Percentiles rank a stretch among this genome's conserved stretches.
phyloP scores from a whole-genome alignment of 345 rosid genomes.

The Isatis tinctoria region DNA sequence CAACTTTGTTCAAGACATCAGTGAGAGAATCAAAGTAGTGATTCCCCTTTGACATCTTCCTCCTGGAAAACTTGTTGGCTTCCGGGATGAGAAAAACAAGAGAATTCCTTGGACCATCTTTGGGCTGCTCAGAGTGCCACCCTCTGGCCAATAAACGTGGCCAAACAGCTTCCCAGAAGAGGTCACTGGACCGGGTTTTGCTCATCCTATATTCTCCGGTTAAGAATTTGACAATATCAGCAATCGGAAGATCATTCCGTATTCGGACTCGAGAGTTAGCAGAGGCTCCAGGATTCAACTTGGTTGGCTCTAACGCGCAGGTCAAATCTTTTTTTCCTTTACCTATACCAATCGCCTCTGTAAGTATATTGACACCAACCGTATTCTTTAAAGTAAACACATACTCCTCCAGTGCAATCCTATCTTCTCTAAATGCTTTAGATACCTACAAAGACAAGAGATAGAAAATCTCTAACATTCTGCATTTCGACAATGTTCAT shows the following conservation, averaged over 20 bases:
- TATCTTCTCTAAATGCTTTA: conserved; percentile 54
- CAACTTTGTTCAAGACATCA: conserved; percentile 65
- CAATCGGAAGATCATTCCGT: conserved; percentile 60
- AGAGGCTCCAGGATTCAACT: conserved; percentile 40
- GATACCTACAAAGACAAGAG: conserved; percentile 38
- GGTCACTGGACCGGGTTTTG: conserved; percentile 71
- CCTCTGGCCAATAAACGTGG: conserved; percentile 85
- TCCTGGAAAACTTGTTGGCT: conserved; percentile 63
- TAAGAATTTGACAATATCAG: conserved; percentile 57
- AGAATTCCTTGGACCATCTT: conserved; percentile 42
- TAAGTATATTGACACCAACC: conserved; percentile 29
- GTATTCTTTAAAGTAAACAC: conserved; percentile 51
- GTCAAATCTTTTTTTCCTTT: conserved; percentile 34
- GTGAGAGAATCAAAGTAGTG: conserved; percentile 73
- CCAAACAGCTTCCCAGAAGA: conserved; percentile 98
- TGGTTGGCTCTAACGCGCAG: conserved; percentile 48
- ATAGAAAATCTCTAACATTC: not conserved
- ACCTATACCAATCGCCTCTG: conserved; percentile 33
- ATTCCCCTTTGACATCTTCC: conserved; percentile 65
- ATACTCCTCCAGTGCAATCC: conserved; percentile 58
- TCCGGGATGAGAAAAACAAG: conserved; percentile 78
- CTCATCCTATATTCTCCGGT: conserved; percentile 70
- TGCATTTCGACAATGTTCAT: conserved; percentile 1
- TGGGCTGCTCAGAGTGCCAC: conserved; percentile 89
- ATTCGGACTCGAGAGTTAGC: conserved; percentile 48